phyloP scores from a whole-genome alignment of 1,139 yeast genomes.

The Candida anutae region DNA sequence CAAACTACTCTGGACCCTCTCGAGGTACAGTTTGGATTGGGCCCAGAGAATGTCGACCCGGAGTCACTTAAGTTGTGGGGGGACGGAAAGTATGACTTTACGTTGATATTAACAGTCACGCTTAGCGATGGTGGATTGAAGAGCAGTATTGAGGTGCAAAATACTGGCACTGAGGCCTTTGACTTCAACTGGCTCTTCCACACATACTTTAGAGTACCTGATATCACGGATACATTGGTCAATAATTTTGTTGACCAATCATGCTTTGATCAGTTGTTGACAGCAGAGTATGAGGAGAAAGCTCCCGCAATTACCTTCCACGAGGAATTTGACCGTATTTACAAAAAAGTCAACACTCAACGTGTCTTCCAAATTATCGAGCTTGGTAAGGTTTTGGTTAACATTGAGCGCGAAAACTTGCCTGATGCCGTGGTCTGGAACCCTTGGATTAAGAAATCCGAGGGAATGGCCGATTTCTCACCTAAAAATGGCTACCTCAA shows the following conservation, averaged over 20 bases:
- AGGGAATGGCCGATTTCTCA: constrained; percentile 75
- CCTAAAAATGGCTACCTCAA: constrained; percentile 78
- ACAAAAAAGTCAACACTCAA: constrained; percentile 48
- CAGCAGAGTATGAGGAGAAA: constrained; percentile 57
- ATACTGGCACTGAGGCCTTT: constrained; percentile 55
- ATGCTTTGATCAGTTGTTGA: constrained; percentile 69
- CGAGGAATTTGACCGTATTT: constrained; percentile 81
- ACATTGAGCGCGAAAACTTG: constrained; percentile 56
- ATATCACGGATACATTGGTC: constrained; percentile 69
- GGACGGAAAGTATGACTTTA: constrained; percentile 55
- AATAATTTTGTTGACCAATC: constrained; percentile 65
- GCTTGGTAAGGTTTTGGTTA: constrained; percentile 61
- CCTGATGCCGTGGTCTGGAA: constrained; percentile 97
- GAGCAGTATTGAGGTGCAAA: constrained; percentile 69
- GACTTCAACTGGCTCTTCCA: constrained; percentile 95
- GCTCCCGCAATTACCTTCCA: constrained; percentile 66
- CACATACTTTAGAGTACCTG: constrained; percentile 73
- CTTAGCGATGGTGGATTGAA: constrained; percentile 46
- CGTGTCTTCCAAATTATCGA: constrained; percentile 60
- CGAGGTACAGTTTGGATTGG: constrained; percentile 81
- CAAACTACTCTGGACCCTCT: constrained; percentile 51
- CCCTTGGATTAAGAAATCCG: constrained; percentile 83
- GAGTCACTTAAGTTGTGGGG: constrained; percentile 54
- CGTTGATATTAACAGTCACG: constrained; percentile 63
- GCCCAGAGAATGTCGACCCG: constrained; percentile 69